Conservation (phyloP, 306 rosid genomes). For the Malus sylvestris region DNA sequence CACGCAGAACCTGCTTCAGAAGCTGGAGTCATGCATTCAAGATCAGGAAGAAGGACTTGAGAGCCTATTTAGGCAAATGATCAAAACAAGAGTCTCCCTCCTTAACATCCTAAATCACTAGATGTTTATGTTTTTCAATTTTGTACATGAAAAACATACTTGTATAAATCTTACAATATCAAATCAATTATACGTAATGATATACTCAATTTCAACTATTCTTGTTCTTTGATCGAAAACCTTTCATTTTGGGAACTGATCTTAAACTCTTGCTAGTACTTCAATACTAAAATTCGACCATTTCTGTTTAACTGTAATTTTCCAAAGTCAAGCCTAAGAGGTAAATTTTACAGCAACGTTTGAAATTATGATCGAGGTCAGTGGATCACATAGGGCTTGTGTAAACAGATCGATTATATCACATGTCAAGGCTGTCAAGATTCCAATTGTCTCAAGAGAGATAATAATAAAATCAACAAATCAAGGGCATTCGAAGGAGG, state of each 20-base stretch:
- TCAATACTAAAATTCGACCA: not conserved
- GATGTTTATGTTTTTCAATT: too few relatives aligned
- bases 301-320: not conserved
- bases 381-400: not conserved
- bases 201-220: not conserved
- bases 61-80: constrained; percentile 19
- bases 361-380: not conserved
- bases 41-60: constrained; percentile 24
- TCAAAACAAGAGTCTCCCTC: constrained; percentile 30
- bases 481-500: not conserved
- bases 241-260: not conserved
- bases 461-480: not conserved
- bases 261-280: not conserved
- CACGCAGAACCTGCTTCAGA: not conserved
- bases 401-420: not conserved
- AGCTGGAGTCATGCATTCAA: constrained; percentile 19
- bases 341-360: not conserved
- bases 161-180: not conserved
- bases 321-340: not conserved
- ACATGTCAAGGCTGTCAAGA: constrained; percentile 3
- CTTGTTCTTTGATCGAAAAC: not conserved
- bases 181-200: not conserved
- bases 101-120: constrained; percentile 30
- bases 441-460: constrained; percentile 1
- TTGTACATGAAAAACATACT: not conserved